A percentile compares a stretch with the other conserved stretches of the same genome.
Evolutionary conservation across 345 rosid species (phyloP).

Genomic region (Camelina neglecta): DNA sequence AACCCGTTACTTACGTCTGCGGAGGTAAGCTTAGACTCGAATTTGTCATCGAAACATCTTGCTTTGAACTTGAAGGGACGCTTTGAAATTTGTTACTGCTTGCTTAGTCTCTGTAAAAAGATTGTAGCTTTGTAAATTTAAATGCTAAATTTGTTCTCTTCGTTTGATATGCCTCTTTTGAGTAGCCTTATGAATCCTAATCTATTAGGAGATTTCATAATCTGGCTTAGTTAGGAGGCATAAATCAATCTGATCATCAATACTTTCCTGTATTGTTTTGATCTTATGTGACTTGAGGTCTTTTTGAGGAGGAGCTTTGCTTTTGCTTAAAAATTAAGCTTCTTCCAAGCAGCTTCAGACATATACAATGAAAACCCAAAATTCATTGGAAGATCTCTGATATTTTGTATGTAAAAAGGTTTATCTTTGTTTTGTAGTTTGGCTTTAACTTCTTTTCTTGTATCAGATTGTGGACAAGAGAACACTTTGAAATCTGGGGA

Average conservation of each 20-base stretch:
- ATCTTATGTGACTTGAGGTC: conserved; percentile 29
- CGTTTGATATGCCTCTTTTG: conserved; percentile 22
- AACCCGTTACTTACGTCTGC: conserved; percentile 84
- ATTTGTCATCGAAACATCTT: background rate
- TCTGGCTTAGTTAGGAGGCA: conserved; percentile 31
- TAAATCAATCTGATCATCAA: conserved; percentile 23
- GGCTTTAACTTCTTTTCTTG: background rate
- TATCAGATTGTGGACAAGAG: conserved; percentile 76
- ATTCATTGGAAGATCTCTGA: background rate
- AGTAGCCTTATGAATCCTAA: conserved; percentile 34
- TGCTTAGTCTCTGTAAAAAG: background rate
- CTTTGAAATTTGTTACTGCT: background rate
- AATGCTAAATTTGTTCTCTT: background rate
- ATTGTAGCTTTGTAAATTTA: background rate
- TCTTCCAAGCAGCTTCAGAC: conserved; percentile 36
- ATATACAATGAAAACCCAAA: background rate
- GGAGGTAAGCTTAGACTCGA: conserved; percentile 53
- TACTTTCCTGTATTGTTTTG: conserved; percentile 29
- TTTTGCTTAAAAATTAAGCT: conserved; percentile 25
- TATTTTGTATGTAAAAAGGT: background rate
- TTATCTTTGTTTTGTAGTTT: background rate
- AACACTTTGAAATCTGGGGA: conserved; percentile 75
- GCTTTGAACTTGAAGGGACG: background rate
- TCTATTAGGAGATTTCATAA: conserved; percentile 4
- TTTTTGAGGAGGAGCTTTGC: conserved; percentile 36